Evolutionary conservation across 495 filamentous ascomycete genomes (phyloP), one percentile per base, ranked within the genome.

Genomic region (Hamigera avellanea): DNA sequence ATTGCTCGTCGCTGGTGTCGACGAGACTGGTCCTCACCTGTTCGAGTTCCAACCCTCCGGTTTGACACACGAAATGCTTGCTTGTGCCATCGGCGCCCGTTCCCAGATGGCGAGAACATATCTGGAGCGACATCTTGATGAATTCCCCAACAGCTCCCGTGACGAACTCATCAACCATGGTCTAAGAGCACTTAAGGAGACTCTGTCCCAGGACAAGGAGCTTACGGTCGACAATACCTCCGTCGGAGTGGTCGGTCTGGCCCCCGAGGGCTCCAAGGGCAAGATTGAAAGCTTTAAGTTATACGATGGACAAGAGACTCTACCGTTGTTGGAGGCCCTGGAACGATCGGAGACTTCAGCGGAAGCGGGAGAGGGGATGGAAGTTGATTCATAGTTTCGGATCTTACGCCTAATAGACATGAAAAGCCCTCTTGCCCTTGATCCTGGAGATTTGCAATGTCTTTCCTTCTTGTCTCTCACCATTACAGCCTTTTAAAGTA

Each of bases 11-110:
- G 88, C 87, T 2, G 91, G 91, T 37, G 85, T 95, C 32, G 93
- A 98, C 59, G 83, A 88, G 46, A 75, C 79, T 9, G 91, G 91
- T 17, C 84, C 91, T 13, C 91, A 96, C 65, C 72, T 98, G 14
- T 98, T 93, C 67, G 91, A 98, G 66, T 98, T 98, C 75, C 88
- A 95, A 63, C 91, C 91, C 6, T 83, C 75, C 28, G 91, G 91
- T 19, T 80, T 96, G 73, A 93, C 87, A 46, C 80, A 95, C 50
- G 93, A 96, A 73, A 95, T 96, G 83, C 50, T 80, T 16, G 91
- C 91, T 7, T 93, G 86, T 52, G 87, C 86, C 18, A 98, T 98
- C 55, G 91, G 91, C 16, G 91, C 91, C 28, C 75, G 91, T 45
- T 88, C 81, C 46, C 91, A 98, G 69, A 95, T 94, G 81, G 93